Evolutionary conservation across 441 rosid species (phyloP).

Genomic region (Syzygium syzygioides): DNA sequence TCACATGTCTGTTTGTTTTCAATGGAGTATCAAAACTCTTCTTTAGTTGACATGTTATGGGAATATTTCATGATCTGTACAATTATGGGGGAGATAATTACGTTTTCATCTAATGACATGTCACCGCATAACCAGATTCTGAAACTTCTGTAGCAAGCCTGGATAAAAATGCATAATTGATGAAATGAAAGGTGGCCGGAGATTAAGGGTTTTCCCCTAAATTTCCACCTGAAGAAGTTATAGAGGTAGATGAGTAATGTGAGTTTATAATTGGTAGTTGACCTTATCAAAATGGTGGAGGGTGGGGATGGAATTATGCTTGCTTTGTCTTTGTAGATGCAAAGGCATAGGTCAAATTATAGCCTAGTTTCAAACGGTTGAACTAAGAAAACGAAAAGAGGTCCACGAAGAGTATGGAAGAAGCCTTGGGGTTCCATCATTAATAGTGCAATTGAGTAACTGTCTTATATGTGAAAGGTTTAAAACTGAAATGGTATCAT

Average conservation of each 20-base stretch:
- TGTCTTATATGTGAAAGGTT: not conserved
- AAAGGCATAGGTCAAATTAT: not conserved
- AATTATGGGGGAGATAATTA: not conserved
- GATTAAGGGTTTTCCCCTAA: not conserved
- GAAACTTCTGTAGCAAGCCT: not conserved
- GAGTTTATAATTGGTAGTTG: not conserved
- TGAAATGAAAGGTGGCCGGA: not conserved
- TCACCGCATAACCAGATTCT: fast-evolving
- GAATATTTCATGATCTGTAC: not conserved
- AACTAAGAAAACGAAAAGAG: not conserved
- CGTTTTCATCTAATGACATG: not conserved
- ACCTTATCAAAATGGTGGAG: not conserved
- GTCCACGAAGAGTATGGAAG: not conserved
- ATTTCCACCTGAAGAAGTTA: not conserved
- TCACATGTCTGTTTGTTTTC: not conserved
- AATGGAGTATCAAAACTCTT: not conserved
- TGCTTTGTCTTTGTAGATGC: not conserved
- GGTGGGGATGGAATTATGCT: not conserved
- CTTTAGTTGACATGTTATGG: not conserved
- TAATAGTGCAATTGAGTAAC: not conserved
- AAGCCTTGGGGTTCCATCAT: not conserved
- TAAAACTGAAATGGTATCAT: not conserved
- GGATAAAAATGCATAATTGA: not conserved
- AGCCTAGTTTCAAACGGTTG: not conserved
- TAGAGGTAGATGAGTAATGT: not conserved